Conservation (phyloP, 306 rosid genomes). For the Potentilla sterilis region DNA sequence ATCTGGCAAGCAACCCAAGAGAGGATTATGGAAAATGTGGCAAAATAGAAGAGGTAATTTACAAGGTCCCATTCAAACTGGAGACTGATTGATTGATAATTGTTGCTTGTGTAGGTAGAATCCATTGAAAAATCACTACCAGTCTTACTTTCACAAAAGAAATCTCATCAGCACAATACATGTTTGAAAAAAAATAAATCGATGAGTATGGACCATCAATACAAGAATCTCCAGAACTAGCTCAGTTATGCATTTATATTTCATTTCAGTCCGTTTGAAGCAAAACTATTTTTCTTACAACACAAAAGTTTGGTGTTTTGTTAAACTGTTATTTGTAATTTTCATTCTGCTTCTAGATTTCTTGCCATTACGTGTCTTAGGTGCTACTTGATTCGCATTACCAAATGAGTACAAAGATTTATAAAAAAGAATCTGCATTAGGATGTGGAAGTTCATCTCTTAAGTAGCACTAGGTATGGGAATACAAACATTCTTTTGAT, state of each 20-base stretch:
- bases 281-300: not conserved
- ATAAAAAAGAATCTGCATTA: not conserved
- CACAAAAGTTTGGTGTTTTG: not conserved
- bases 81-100: conserved; percentile 21
- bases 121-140: conserved; percentile 5
- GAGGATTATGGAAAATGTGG: conserved; percentile 29
- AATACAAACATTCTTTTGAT: not conserved
- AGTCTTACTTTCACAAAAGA: conserved; percentile 8
- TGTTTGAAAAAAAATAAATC: not conserved
- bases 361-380: not conserved
- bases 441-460: not conserved
- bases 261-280: not conserved
- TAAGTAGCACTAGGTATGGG: not conserved
- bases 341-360: not conserved
- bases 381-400: not conserved
- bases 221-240: not conserved
- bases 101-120: conserved; percentile 31
- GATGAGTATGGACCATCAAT: not conserved
- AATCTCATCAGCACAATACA: not conserved
- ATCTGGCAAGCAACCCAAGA: conserved; percentile 35
- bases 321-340: not conserved
- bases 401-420: not conserved
- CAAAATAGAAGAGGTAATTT: conserved; percentile 30
- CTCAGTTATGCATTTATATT: not conserved
- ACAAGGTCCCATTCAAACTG: conserved; percentile 23